phyloP scores from a whole-genome alignment of 2,329 filamentous ascomycete genomes.

The Xylaria sp. region DNA sequence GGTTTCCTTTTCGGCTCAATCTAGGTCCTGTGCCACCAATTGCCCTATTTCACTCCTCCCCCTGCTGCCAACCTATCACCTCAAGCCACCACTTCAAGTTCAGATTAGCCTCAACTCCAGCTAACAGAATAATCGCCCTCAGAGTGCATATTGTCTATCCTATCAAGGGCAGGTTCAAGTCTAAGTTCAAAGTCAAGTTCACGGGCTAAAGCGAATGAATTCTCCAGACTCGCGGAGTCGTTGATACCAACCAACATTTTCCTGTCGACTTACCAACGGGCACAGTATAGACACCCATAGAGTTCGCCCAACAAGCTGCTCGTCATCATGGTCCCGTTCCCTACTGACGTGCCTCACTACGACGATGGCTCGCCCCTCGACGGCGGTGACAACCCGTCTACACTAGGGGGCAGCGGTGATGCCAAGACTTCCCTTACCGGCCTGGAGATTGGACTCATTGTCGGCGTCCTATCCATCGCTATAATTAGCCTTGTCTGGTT shows the following conservation, averaged over 20 bases:
- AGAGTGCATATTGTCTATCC: not conserved
- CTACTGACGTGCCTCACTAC: constrained; percentile 41
- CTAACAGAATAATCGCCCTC: constrained; percentile 1
- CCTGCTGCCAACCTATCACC: not conserved
- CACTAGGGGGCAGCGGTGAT: constrained; percentile 35
- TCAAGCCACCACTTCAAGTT: not conserved
- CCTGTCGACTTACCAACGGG: not conserved
- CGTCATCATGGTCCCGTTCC: constrained; percentile 33
- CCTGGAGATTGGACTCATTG: constrained; percentile 48
- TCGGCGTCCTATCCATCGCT: constrained; percentile 43
- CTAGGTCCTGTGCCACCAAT: not conserved
- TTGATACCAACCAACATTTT: not conserved
- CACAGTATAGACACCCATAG: not conserved
- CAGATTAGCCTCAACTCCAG: not conserved
- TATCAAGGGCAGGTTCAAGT: too few species aligned
- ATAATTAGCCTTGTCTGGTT: constrained; percentile 42
- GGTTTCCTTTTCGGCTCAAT: not conserved
- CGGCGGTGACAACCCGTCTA: constrained; percentile 41
- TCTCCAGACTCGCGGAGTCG: not conserved
- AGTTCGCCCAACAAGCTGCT: not conserved
- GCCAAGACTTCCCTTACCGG: constrained; percentile 36
- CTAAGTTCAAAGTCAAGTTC: not conserved
- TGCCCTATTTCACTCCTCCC: not conserved
- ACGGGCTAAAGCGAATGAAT: not conserved
- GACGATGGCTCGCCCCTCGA: constrained; percentile 45